Evolutionary conservation across 768 basidiomycete species (phyloP), one percentile per base, ranked within the genome.

Genomic region (Lentinula detonsa): DNA sequence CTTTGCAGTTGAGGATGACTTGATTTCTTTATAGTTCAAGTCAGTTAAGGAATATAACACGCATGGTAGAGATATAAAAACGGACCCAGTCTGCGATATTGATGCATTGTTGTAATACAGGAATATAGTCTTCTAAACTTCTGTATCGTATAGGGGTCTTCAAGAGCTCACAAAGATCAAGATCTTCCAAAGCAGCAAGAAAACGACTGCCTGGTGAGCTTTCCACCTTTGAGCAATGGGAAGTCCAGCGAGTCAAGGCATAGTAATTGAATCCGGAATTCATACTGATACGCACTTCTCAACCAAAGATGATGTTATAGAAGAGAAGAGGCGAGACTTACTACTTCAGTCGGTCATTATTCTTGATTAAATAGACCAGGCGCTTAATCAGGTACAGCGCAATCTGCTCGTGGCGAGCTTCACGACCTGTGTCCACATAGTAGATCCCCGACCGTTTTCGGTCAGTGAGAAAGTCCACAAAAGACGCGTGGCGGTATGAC

Each of bases 391-490:
- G 42, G 37, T 57, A 48, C 16, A 46, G 8, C 5, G 45, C 57
- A 33, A 57, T 23, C 33, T 15, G 57, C n/a, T 57, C 57, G 15
- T 57, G 10, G 28, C 45, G 28, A 7, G 42, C 43, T 46, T 46
- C 43, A 13, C 0, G 23, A 4, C 48, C 48, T 15, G 59, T 65
- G 48, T 75, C 67, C 40, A 75, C 68, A 18, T 66, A 73, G 16
- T 71, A 67, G 6, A 64, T 66, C 3, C 65, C 63, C 48, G 71
- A 74, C 9, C 74, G 66, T 23, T 66, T 63, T 49, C 23, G 61
- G 52, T 74, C 68, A 28, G 70, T 70, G 40, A 75, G 63, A 43
- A 75, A 75, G 54, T 75, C 74, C 5, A 62, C 64, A 23, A 75
- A 73, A 31, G 72, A 74, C 0, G 73, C 68, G 57, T 75, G 74